Evolutionary conservation across 495 filamentous ascomycete species (phyloP), one percentile per base, ranked within the genome.

Genomic region (Daldinia bambusicola): DNA sequence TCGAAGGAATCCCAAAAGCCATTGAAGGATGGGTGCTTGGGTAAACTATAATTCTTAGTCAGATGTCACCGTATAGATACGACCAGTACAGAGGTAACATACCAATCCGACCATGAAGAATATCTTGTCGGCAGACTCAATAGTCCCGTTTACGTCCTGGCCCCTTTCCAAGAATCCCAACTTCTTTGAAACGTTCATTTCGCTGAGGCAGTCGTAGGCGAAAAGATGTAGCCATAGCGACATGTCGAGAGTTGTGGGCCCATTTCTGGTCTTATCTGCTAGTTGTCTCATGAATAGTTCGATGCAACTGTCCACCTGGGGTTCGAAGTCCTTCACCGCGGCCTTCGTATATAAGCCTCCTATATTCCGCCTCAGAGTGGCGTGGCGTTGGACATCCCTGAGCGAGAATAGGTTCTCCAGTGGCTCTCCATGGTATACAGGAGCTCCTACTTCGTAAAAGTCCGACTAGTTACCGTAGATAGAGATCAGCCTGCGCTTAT

Each of bases 131-230:
- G 43, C n/a, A 9, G 43, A 48, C 43, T 48, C 43, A 9, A 48
- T 48, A 22, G 43, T 48, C 20, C 43, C 43, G 26, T 26, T n/a
- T 6, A 87, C 80, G 37, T 88, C 86, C 7, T 82, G 60, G 30
- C 85, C 86, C 14, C 61, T 41, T 58, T 86, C 83, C 1, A 88
- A 76, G 65, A 87, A 86, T 0, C 86, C 85, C 56, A 89, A 82
- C 26, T 82, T 81, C 51, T 85, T 79, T 3, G 82, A 85, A 59
- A 84, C 88, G 0, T 85, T 87, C 48, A 89, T 84, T 59, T 83
- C 76, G 6, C 85, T 83, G 41, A 89, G 86, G 4, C 88, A 86
- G 69, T 89, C 88, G 66, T 86, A 88, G 0, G 87, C 85, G 67
- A 85, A 89, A 45, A 81, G 86, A 63, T 88, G 87, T 37, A 88